phyloP scores from a whole-genome alignment of 2,329 filamentous ascomycete genomes.

The Ophiostoma tasmaniense region DNA sequence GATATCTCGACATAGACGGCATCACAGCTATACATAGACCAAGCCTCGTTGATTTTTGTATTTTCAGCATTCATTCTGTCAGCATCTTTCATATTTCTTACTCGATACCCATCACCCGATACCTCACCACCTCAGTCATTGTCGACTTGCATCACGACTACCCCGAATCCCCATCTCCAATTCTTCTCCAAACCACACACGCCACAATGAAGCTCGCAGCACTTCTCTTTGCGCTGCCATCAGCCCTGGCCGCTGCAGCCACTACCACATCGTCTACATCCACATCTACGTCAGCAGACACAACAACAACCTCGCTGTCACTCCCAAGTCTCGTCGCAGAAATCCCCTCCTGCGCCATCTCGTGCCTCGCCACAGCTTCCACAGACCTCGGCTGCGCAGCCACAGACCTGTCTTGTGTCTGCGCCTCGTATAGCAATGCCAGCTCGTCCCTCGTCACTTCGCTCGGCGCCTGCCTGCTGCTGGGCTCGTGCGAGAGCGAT shows the following conservation, averaged over 20 bases:
- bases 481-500: slow-evolving; percentile 9
- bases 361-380: slow-evolving; percentile 22
- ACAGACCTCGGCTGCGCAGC: slow-evolving; percentile 20
- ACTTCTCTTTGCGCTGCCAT: neutral
- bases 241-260: neutral
- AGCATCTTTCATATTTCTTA: neutral
- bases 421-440: slow-evolving; percentile 13
- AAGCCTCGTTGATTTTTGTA: neutral
- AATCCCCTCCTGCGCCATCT: slow-evolving; percentile 24
- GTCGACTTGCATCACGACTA: neutral
- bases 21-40: neutral
- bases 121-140: neutral
- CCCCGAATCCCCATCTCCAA: neutral
- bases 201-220: neutral
- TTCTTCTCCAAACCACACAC: neutral
- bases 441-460: slow-evolving; percentile 18
- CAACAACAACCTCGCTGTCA: slow-evolving; percentile 7
- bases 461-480: slow-evolving; percentile 20
- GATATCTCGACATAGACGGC: neutral
- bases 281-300: neutral
- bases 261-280: neutral
- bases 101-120: neutral
- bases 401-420: slow-evolving; percentile 24
- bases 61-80: neutral
- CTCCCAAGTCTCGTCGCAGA: slow-evolving; percentile 22